Base-by-base conservation (phyloP, 352 stramenopile species). In the Phytophthora sojae region DNA sequence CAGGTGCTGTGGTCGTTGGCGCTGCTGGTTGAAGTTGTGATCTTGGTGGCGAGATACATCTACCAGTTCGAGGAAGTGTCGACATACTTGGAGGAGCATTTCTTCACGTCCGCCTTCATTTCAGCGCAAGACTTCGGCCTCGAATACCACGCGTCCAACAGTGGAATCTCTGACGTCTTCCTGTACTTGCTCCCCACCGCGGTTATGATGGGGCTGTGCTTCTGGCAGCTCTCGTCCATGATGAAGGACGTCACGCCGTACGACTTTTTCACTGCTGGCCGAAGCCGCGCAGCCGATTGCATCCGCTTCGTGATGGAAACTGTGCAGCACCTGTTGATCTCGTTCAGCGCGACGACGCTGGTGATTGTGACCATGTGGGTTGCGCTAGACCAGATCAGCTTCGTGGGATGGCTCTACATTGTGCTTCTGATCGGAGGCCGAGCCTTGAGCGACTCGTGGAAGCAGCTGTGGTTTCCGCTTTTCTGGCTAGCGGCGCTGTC, bases 151-250 rank as follows among this genome's bases (percentile, higher is more conserved):
- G 84, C 88, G 12, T 85, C 77, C 6, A 79, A 71, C n/a, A 80
- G 73, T 8, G 74, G 81, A 9, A 73, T 95, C 19, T 95, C 89
- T 0, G 71, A 88, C 2, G 72, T 96, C 32, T 96, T 95, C 60
- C 37, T 93, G 25, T 96, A 96, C 57, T 60, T 96, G 23, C 66
- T 93, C 12, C 89, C 89, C 2, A 95, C 86, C 1, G 79, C 81
- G 0, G 61, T 91, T 4, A 71, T 95, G 64, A 94, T 90, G 65
- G 83, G 78, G 17, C 59, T 96, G 29, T 90, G 86, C 56, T 94
- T 94, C 54, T 96, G 89, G 89, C 89, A 96, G 53, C 67, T 96
- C 15, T 78, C 82, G 26, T 91, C 86, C 30, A 87, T 96, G 64
- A 86, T 87, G 71, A 89, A 85, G 56, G 76, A 83, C 0, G 74